Base-by-base conservation (phyloP, 441 rosid species). In the Populus trichocarpa region DNA sequence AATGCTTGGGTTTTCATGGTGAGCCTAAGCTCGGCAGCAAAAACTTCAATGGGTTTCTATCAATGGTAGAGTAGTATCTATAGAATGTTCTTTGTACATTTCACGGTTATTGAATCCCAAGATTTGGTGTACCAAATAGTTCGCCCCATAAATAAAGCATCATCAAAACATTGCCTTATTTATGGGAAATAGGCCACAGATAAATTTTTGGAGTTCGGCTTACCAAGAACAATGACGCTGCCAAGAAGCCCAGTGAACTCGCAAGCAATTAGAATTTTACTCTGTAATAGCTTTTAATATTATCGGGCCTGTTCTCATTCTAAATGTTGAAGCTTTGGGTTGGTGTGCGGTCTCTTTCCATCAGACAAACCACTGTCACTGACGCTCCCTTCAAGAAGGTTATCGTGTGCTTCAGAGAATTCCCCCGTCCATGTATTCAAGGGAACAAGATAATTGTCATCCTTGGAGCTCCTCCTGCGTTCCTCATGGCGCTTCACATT, bases 321-420 rank as follows among this genome's bases (percentile, higher is more conserved):
- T 69, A 14, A 68, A 67, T 28, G 70, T 30, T 14, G 73, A 22
- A 12, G 42, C 42, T 32, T 32, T 75, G 8, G 70, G 25, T 82
- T 83, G 92, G 40, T 74, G 59, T 50, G 70, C 53, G 72, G 86
- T 82, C 88, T 88, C 86, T 90, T 91, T 22, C 87, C 88, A 61
- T 81, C 83, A 30, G 87, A 80, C 75, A 91, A n/a, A 82, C 95
- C 90, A 22, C 99, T 93, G 85, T 95, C 99, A n/a, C 99, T 93
- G 33, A 88, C 84, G 70, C 98, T 93, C 40, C 99, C 96, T 70
- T 90, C 96, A 10, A 83, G 76, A 23, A 88, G 83, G 69, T 84
- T 86, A 26, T 89, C 99, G 9, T 80, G 88, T 84, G 88, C 92
- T 73, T 91, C 99, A 33, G 97, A 90, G 84, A 95, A 93, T 67